Evolutionary conservation across 1,139 yeast species (phyloP).

Genomic region (Suhomyces yuchorum): DNA sequence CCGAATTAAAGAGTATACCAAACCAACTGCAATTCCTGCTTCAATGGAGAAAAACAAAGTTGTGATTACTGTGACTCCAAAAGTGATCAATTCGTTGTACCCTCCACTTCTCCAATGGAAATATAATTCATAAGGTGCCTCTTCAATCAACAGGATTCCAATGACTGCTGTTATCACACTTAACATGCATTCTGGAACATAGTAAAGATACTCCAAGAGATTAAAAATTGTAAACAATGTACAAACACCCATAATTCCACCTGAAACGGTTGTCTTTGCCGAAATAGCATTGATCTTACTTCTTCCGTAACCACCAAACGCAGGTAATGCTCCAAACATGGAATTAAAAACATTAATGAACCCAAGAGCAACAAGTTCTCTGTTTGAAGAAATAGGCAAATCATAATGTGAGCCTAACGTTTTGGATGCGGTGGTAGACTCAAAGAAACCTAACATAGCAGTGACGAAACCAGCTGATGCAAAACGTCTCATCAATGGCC

Average conservation of each 20-base stretch:
- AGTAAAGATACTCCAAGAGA: conserved; percentile 65
- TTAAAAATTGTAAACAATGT: conserved; percentile 67
- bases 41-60: conserved; percentile 86
- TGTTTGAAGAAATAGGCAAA: conserved; percentile 68
- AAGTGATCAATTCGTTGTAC: conserved; percentile 73
- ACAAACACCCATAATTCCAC: conserved; percentile 74
- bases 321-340: conserved; percentile 78
- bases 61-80: conserved; percentile 67
- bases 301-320: conserved; percentile 96
- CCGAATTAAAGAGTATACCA: conserved; percentile 73
- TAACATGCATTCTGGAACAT: conserved; percentile 77
- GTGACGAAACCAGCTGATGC: conserved; percentile 68
- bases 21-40: conserved; percentile 86
- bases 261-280: conserved; percentile 83
- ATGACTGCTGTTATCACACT: conserved; percentile 81
- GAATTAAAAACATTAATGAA: conserved; percentile 68
- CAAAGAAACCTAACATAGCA: conserved; percentile 90
- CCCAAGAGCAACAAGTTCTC: conserved; percentile 84
- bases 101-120: conserved; percentile 80
- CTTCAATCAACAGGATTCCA: conserved; percentile 79
- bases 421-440: conserved; percentile 90
- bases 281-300: conserved; percentile 85
- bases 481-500: conserved; percentile 42
- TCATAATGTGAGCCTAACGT: conserved; percentile 69
- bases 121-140: conserved; percentile 76